phyloP scores from a whole-genome alignment of 2,329 filamentous ascomycete species.

The Coniochaeta prunicola region DNA sequence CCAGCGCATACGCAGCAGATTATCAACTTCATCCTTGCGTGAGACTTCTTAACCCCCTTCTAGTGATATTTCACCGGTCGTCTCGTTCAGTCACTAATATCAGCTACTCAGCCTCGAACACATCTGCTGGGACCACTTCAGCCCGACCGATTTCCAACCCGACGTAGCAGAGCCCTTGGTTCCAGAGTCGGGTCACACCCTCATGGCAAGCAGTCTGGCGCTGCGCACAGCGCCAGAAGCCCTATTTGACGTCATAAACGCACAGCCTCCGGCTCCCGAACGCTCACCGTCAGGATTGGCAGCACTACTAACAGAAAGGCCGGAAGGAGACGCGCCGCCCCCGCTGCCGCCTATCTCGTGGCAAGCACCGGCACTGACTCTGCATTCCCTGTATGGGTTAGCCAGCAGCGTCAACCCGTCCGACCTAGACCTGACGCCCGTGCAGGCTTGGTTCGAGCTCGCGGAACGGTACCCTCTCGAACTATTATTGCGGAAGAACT shows the following conservation, averaged over 20 bases:
- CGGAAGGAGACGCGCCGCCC: slow-evolving; percentile 12
- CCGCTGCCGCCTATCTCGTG: slow-evolving; percentile 25
- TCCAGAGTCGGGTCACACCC: slow-evolving; percentile 28
- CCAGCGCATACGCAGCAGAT: slow-evolving; percentile 34
- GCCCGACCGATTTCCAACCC: slow-evolving; percentile 28
- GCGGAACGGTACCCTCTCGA: slow-evolving; percentile 30
- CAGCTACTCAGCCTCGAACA: slow-evolving; percentile 36
- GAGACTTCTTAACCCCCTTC: slow-evolving; percentile 13
- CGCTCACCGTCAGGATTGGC: not conserved
- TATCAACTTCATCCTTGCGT: slow-evolving; percentile 49
- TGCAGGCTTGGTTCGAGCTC: slow-evolving; percentile 50
- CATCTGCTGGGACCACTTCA: slow-evolving; percentile 44
- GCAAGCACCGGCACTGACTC: slow-evolving; percentile 30
- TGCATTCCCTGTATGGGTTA: slow-evolving; percentile 35
- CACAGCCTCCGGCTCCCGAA: not conserved
- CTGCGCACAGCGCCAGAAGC: slow-evolving; percentile 29
- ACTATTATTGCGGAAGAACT: slow-evolving; percentile 24
- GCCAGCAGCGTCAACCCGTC: slow-evolving; percentile 35
- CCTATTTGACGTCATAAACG: slow-evolving; percentile 18
- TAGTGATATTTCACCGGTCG: not conserved
- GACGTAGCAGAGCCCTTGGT: slow-evolving; percentile 12
- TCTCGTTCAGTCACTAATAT: slow-evolving; percentile 2
- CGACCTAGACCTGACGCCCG: slow-evolving; percentile 37
- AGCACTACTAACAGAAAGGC: not conserved
- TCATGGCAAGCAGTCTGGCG: slow-evolving; percentile 36